A percentile compares a stretch with the other conserved stretches of the same genome.
These are phyloP conservation scores for Keqinozyma sinolaborantium DNA, from an alignment of 1,139 yeast species.

Conservation along the genomic window DNA sequence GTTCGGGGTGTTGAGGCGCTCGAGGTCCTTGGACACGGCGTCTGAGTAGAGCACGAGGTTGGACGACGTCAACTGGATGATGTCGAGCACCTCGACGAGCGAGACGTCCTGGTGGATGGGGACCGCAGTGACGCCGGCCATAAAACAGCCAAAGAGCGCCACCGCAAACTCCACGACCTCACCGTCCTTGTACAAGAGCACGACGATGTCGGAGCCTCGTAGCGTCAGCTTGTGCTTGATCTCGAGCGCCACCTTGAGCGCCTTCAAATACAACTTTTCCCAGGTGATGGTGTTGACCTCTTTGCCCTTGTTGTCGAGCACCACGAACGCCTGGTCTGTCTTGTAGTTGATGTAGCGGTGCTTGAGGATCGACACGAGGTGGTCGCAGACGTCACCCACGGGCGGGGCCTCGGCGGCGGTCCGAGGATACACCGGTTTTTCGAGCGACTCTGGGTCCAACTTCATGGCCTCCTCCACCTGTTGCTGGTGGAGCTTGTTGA, in stretches of 20 bases:
- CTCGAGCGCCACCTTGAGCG: constrained; percentile 88
- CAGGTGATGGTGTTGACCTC: constrained; percentile 76
- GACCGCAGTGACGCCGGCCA: constrained; percentile 93
- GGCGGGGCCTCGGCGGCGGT: constrained; percentile 12
- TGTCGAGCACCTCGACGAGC: constrained; percentile 63
- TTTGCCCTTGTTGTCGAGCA: constrained; percentile 76
- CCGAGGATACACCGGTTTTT: constrained; percentile 61
- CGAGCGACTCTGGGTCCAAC: constrained; percentile 41
- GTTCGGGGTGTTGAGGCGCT: constrained; percentile 45
- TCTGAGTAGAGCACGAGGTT: constrained; percentile 83
- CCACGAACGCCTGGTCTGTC: constrained; percentile 66
- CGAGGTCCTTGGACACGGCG: constrained; percentile 66
- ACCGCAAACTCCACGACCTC: constrained; percentile 85
- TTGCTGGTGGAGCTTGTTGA: constrained; percentile 32
- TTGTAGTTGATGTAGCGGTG: constrained; percentile 67
- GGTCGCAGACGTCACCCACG: constrained; percentile 29
- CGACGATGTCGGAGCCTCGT: constrained; percentile 79
- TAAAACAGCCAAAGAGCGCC: constrained; percentile 86
- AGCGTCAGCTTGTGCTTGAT: constrained; percentile 67
- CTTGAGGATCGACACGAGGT: constrained; percentile 65
- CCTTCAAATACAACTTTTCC: constrained; percentile 82
- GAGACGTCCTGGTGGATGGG: constrained; percentile 80
- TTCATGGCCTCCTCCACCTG: constrained; percentile 20
- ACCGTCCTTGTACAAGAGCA: constrained; percentile 75
- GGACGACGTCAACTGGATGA: constrained; percentile 71